Evolutionary conservation across 352 stramenopile species (phyloP), one percentile per base, ranked within the genome.

Genomic region (Pythium dissotocum): DNA sequence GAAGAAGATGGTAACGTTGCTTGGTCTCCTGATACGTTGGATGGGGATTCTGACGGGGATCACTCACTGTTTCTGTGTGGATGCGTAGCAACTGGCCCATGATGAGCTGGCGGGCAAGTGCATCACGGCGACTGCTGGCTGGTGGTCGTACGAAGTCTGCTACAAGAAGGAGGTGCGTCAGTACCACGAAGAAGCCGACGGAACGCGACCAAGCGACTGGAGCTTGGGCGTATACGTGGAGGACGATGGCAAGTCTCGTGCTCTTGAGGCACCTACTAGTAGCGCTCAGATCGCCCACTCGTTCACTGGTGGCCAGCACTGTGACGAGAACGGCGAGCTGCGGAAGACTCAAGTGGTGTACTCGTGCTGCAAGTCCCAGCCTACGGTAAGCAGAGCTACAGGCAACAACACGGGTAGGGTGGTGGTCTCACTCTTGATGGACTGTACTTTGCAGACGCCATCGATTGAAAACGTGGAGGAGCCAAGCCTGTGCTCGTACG

Each of bases 121-220:
- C 64, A 28, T 94, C n/a, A 71, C 80, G 36, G 78, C 85, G 42
- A 77, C 70, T 30, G 70, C 77, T 21, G 86, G 83, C 6, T 95
- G 88, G 88, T 95, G 88, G 88, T 87, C 84, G n/a, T 95, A 95
- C 65, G 72, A 94, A 62, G 63, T 94, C 2, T 95, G 86, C 76
- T 94, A 94, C 76, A 70, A 78, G 60, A 79, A 85, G 53, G 88
- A 95, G 58, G 85, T 95, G 36, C 86, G 84, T 2, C 88, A 95
- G 67, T 95, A 77, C 63, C 88, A 95, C 71, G 70, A 94, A 72
- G 88, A 95, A 57, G 38, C 72, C 0, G 88, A 94, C 55, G 85
- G 86, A 26, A 84, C 76, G 14, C 83, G 84, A 18, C 67, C 84
- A 24, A 91, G 73, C 53, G 85, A 95, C 61, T 95, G 88, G 88